phyloP scores from a whole-genome alignment of 2,329 filamentous ascomycete species.

The Fusarium kyushuense region DNA sequence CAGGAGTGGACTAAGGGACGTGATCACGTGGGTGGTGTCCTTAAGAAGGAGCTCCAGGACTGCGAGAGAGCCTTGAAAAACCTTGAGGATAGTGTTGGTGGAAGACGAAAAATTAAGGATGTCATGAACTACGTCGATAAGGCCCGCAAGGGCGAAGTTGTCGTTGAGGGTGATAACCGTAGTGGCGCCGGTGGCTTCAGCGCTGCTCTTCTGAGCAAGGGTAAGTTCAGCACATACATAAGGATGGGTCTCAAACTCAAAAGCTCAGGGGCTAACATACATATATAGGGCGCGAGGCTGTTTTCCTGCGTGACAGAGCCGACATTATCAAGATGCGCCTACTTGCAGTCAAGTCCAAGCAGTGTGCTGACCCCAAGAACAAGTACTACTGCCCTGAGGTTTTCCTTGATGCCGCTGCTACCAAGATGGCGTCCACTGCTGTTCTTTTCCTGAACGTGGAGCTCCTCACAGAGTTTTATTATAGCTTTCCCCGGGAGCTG shows the following conservation, averaged over 20 bases:
- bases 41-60: constrained; percentile 89
- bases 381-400: constrained; percentile 98
- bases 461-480: constrained; percentile 95
- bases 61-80: constrained; percentile 82
- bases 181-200: constrained; percentile 95
- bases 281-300: constrained; percentile 81
- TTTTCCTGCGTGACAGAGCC: constrained; percentile 92
- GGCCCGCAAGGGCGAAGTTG: constrained; percentile 84
- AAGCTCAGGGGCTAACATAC: constrained; percentile 43
- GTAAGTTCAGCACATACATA: constrained; percentile 61
- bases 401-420: constrained; percentile 96
- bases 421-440: constrained; percentile 93
- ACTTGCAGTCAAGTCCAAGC: constrained; percentile 87
- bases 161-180: constrained; percentile 83
- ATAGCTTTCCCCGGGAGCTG: constrained; percentile 94
- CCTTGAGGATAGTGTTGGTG: constrained; percentile 82
- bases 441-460: constrained; percentile 98
- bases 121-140: constrained; percentile 93
- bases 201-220: constrained; percentile 83
- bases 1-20: constrained; percentile 88
- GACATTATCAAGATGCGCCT: constrained; percentile 93
- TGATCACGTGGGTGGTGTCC: constrained; percentile 81
- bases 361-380: constrained; percentile 85
- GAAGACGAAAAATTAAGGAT: constrained; percentile 86
- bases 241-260: not conserved